A percentile compares a stretch with the other conserved stretches of the same genome.
phyloP scores from a whole-genome alignment of 805 yeast genomes.

The Hanseniaspora taiwanica region DNA sequence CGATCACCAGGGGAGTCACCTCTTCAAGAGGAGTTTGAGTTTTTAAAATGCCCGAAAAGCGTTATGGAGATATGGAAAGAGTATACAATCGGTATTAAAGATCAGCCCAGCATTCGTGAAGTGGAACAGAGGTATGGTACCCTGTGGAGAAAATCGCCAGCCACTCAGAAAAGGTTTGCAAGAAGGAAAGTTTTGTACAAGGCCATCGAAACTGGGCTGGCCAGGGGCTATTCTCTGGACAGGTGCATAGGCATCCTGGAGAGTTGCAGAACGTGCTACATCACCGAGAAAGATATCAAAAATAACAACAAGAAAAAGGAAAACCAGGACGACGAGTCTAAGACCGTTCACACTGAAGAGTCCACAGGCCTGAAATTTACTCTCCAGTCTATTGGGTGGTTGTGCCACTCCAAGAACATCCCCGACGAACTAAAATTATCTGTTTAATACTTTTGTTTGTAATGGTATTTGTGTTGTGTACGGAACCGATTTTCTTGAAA shows the following conservation, averaged over 20 bases:
- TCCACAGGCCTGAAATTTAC: neutral
- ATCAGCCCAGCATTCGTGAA: slow-evolving; percentile 38
- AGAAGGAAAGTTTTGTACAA: slow-evolving; percentile 40
- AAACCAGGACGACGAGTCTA: neutral
- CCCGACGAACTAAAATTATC: slow-evolving; percentile 12
- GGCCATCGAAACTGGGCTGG: slow-evolving; percentile 39
- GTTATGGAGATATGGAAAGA: slow-evolving; percentile 45
- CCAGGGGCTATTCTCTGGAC: slow-evolving; percentile 31
- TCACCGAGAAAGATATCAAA: slow-evolving; percentile 4
- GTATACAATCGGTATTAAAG: slow-evolving; percentile 37
- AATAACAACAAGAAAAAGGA: neutral
- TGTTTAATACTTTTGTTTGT: too few relatives aligned
- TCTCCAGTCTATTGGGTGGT: slow-evolving; percentile 31
- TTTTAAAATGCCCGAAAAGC: slow-evolving; percentile 31
- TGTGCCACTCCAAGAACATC: slow-evolving; percentile 27
- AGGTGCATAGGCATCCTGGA: slow-evolving; percentile 35
- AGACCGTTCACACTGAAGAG: neutral
- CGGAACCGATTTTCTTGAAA: too few relatives aligned
- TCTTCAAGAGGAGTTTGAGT: slow-evolving; percentile 24
- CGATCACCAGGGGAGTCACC: too few relatives aligned
- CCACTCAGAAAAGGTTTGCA: slow-evolving; percentile 39
- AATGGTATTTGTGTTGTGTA: too few relatives aligned
- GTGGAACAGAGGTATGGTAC: slow-evolving; percentile 37
- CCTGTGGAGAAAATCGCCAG: slow-evolving; percentile 43
- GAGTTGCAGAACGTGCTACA: slow-evolving; percentile 28